Evolutionary conservation across 73 alveolate species (phyloP).

Genomic region (Halteria grandinella): DNA sequence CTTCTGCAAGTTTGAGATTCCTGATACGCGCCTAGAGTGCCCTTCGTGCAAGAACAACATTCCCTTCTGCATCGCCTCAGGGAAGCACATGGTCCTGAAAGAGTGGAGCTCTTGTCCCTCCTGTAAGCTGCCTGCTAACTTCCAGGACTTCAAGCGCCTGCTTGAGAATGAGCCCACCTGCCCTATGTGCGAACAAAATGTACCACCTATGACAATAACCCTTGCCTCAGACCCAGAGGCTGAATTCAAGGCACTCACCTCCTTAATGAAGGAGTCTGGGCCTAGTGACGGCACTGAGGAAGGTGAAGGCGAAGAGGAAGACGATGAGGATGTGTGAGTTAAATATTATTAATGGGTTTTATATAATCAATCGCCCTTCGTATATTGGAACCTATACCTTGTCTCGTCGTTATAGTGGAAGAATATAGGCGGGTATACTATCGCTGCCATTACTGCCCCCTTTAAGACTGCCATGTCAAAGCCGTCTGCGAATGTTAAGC

Average conservation of each 20-base stretch:
- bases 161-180: conserved; percentile 61
- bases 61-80: conserved; percentile 98
- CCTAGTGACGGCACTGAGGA: conserved; percentile 55
- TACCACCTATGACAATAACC: conserved; percentile 36
- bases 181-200: conserved; percentile 70
- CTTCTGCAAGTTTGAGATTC: conserved; percentile 90
- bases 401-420: conserved; percentile 16
- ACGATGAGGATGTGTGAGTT: neutral
- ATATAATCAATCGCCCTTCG: neutral
- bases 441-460: conserved; percentile 4
- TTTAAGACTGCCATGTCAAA: neutral
- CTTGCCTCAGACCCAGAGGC: conserved; percentile 63
- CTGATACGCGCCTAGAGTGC: conserved; percentile 92
- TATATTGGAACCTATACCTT: neutral
- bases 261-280: conserved; percentile 59
- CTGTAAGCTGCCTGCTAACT: conserved; percentile 90
- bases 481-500: conserved; percentile 1
- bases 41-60: conserved; percentile 92
- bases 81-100: conserved; percentile 93
- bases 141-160: conserved; percentile 53
- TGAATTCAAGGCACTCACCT: conserved; percentile 61
- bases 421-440: conserved; percentile 26
- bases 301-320: conserved; percentile 47
- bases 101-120: conserved; percentile 92
- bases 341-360: neutral